phyloP scores from a whole-genome alignment of 352 stramenopile genomes.

The Blastocystis hominis region DNA sequence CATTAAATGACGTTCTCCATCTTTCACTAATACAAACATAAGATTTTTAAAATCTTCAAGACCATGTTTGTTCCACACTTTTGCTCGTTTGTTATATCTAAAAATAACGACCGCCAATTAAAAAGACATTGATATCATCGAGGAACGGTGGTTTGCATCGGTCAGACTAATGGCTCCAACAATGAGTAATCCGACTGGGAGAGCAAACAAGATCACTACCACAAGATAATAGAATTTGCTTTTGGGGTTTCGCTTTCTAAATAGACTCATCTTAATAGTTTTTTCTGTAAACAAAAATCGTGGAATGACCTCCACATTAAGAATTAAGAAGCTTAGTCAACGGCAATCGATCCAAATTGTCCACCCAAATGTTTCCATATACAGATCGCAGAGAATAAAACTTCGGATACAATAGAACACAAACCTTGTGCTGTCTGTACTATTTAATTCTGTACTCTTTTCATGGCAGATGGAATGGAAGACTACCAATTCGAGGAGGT shows the following conservation, averaged over 20 bases:
- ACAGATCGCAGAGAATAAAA: no score
- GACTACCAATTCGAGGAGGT: not conserved
- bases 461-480: not conserved
- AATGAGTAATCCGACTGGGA: not conserved
- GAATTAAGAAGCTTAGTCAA: not conserved
- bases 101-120: not conserved
- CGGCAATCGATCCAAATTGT: not conserved
- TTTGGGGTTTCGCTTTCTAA: not conserved
- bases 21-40: not conserved
- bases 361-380: no score
- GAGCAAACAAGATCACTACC: not conserved
- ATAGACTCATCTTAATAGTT: not conserved
- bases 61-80: not conserved
- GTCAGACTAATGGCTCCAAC: not conserved
- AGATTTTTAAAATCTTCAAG: not conserved
- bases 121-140: not conserved
- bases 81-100: constrained; percentile 22
- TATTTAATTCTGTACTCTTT: no score
- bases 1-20: not conserved
- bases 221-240: constrained; percentile 23
- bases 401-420: no score
- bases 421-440: no score
- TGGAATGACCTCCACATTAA: not conserved
- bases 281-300: not conserved
- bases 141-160: not conserved